A percentile compares a stretch with the other conserved stretches of the same genome.
These are phyloP conservation scores for Hypoxylon subgilvum DNA, from an alignment of 495 filamentous ascomycete species.

Conservation along the genomic window DNA sequence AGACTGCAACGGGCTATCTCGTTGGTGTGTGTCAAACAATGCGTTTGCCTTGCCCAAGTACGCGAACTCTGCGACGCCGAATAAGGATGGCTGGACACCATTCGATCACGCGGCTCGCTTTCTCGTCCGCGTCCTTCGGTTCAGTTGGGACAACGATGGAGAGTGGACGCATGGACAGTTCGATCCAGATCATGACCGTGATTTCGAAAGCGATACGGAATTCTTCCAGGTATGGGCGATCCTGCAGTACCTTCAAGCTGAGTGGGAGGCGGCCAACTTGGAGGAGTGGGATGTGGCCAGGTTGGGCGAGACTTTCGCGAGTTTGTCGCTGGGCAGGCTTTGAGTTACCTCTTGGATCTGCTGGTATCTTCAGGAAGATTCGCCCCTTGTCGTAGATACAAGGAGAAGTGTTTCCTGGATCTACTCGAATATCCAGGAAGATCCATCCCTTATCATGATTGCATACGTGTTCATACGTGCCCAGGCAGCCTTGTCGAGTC, in stretches of 20 bases:
- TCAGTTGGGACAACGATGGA: slow-evolving; percentile 37
- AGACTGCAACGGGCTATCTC: slow-evolving; percentile 24
- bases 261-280: slow-evolving; percentile 40
- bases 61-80: neutral
- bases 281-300: slow-evolving; percentile 29
- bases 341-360: neutral
- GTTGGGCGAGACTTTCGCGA: slow-evolving; percentile 3
- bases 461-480: no score
- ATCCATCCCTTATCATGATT: no score
- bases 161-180: slow-evolving; percentile 37
- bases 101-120: slow-evolving; percentile 37
- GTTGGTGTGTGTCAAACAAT: slow-evolving; percentile 16
- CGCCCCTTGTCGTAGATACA: no score
- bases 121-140: slow-evolving; percentile 32
- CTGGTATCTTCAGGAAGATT: no score
- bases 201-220: slow-evolving; percentile 30
- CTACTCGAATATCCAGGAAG: no score
- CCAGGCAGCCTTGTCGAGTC: no score
- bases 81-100: slow-evolving; percentile 27
- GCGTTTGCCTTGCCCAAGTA: slow-evolving; percentile 29
- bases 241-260: slow-evolving; percentile 36
- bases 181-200: slow-evolving; percentile 28
- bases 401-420: neutral
- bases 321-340: neutral
- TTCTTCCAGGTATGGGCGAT: slow-evolving; percentile 39